Percentiles rank a stretch among this genome's conserved stretches.
Conservation (phyloP, 345 rosid genomes). For the Salix udensis region DNA sequence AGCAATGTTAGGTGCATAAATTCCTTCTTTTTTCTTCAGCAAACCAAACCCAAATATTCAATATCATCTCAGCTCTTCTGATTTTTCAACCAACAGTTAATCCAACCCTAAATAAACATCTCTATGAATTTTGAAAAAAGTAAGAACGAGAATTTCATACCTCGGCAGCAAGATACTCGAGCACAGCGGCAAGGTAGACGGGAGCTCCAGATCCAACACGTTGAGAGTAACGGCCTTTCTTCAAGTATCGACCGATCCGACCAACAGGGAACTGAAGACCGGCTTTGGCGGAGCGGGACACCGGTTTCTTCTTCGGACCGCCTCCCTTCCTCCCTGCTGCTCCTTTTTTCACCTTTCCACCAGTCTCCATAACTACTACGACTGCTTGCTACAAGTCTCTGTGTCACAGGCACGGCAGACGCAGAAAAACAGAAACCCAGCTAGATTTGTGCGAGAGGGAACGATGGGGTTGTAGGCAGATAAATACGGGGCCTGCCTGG, state of each 20-base stretch:
- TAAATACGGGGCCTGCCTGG: slow-evolving; percentile 5
- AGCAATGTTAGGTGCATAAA: no score
- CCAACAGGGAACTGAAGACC: slow-evolving; percentile 43
- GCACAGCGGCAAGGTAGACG: slow-evolving; percentile 42
- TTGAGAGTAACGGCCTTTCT: slow-evolving; percentile 41
- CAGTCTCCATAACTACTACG: slow-evolving; percentile 20
- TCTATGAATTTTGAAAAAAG: not conserved
- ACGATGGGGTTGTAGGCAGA: not conserved
- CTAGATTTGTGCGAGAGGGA: not conserved
- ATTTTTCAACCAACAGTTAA: no score
- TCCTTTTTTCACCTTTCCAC: slow-evolving; percentile 35
- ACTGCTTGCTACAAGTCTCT: not conserved
- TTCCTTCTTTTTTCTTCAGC: no score
- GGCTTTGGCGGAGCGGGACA: slow-evolving; percentile 34
- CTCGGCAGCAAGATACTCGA: slow-evolving; percentile 44
- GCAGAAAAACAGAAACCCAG: not conserved
- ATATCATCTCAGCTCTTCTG: no score
- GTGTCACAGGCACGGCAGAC: not conserved
- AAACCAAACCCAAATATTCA: no score
- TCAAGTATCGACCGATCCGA: slow-evolving; percentile 36
- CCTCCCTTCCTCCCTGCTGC: slow-evolving; percentile 42
- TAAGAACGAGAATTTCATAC: not conserved
- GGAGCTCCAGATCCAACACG: slow-evolving; percentile 40
- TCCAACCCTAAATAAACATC: not conserved
- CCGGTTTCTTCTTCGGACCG: slow-evolving; percentile 43